Conservation (phyloP, 1,284 basidiomycete genomes). For the Uromyces viciae-fabae region DNA sequence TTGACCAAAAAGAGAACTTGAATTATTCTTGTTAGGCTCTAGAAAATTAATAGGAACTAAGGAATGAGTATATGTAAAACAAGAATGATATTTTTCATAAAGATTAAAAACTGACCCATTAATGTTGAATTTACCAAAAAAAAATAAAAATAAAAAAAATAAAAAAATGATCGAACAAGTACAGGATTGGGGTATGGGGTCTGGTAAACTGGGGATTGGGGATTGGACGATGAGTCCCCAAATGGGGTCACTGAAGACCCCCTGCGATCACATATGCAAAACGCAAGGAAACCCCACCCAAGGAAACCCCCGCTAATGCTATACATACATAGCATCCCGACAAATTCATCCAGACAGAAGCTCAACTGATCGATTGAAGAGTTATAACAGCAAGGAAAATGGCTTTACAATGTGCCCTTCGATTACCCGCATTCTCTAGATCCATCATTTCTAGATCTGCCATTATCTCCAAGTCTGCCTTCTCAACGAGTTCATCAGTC, state of each 20-base stretch:
- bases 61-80: too few relatives aligned
- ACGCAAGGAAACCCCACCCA: too few relatives aligned
- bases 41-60: too few relatives aligned
- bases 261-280: too few relatives aligned
- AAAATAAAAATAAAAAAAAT: not conserved
- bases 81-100: too few relatives aligned
- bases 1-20: not conserved
- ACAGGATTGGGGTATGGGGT: not conserved
- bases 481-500: constrained; percentile 6
- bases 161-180: not conserved
- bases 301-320: too few relatives aligned
- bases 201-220: not conserved
- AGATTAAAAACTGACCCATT: not conserved
- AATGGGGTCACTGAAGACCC: too few relatives aligned
- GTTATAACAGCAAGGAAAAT: too few relatives aligned
- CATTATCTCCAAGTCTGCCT: not conserved
- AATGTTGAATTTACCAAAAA: not conserved
- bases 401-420: constrained; percentile 14
- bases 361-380: too few relatives aligned
- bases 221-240: not conserved
- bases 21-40: not conserved
- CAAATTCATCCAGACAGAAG: too few relatives aligned
- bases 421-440: constrained; percentile 7
- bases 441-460: not conserved
- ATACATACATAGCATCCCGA: too few relatives aligned